These are phyloP conservation scores for Penicillium digitatum DNA, from an alignment of 2,329 filamentous ascomycete genomes.

Conservation along the genomic window DNA sequence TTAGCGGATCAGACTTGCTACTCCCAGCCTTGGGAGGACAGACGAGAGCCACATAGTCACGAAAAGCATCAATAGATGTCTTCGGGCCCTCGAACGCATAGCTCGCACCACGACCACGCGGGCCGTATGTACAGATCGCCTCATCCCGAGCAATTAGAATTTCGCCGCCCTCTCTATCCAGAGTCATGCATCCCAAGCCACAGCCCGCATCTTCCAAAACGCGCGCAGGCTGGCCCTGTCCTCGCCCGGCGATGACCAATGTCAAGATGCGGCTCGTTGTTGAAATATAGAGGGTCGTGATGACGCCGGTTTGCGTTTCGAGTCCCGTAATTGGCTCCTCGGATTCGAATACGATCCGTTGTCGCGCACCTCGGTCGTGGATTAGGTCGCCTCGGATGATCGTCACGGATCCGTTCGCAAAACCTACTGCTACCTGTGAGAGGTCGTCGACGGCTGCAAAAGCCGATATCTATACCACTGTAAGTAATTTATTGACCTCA, in stretches of 20 bases:
- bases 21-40: slow-evolving; percentile 66
- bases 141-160: slow-evolving; percentile 92
- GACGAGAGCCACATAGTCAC: slow-evolving; percentile 81
- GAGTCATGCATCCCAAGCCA: slow-evolving; percentile 89
- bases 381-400: slow-evolving; percentile 91
- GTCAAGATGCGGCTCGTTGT: slow-evolving; percentile 86
- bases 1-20: slow-evolving; percentile 58
- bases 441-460: slow-evolving; percentile 84
- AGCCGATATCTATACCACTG: slow-evolving; percentile 59
- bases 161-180: slow-evolving; percentile 74
- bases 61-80: slow-evolving; percentile 71
- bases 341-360: slow-evolving; percentile 92
- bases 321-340: slow-evolving; percentile 94
- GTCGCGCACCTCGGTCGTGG: slow-evolving; percentile 89
- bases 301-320: slow-evolving; percentile 62
- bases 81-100: slow-evolving; percentile 91
- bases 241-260: slow-evolving; percentile 78
- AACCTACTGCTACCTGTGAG: slow-evolving; percentile 88
- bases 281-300: slow-evolving; percentile 82
- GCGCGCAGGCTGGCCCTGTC: slow-evolving; percentile 82
- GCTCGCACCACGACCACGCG: slow-evolving; percentile 78
- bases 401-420: slow-evolving; percentile 90
- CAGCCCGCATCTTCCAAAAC: slow-evolving; percentile 87
- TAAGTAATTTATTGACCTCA: background rate
- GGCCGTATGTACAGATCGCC: slow-evolving; percentile 88